Percentiles rank a stretch among this genome's conserved stretches.
These are phyloP conservation scores for Talaromyces albobiverticillius DNA, from an alignment of 2,329 filamentous ascomycete species.

Conservation along the genomic window DNA sequence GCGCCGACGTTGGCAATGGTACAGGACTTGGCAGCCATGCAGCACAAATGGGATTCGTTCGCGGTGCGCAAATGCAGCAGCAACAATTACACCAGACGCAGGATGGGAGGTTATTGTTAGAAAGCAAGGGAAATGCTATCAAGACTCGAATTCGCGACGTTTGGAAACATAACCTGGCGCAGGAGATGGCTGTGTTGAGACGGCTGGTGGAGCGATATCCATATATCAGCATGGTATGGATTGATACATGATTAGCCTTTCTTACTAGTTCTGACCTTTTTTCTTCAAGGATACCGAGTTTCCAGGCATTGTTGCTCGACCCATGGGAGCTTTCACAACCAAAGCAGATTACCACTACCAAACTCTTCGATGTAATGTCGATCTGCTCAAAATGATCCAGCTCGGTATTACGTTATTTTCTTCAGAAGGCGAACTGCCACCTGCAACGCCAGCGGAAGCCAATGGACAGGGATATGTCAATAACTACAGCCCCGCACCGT, in stretches of 20 bases:
- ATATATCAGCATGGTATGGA: slow-evolving; percentile 92
- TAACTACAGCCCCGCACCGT: slow-evolving; percentile 64
- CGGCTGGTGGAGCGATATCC: slow-evolving; percentile 85
- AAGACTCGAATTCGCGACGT: slow-evolving; percentile 91
- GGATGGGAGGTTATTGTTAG: slow-evolving; percentile 54
- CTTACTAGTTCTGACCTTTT: slow-evolving; percentile 1
- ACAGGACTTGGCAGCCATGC: slow-evolving; percentile 82
- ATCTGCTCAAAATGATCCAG: slow-evolving; percentile 96
- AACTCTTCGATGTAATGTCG: slow-evolving; percentile 93
- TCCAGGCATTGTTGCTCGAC: slow-evolving; percentile 92
- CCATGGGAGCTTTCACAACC: slow-evolving; percentile 89
- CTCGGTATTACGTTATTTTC: slow-evolving; percentile 93
- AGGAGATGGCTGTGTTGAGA: slow-evolving; percentile 84
- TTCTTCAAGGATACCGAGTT: slow-evolving; percentile 84
- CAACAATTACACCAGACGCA: slow-evolving; percentile 50
- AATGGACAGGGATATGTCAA: slow-evolving; percentile 50
- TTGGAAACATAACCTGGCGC: slow-evolving; percentile 86
- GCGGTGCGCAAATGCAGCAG: slow-evolving; percentile 65
- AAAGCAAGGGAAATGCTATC: slow-evolving; percentile 54
- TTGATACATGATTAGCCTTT: background rate
- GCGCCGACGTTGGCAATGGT: slow-evolving; percentile 55
- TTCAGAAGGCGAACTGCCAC: slow-evolving; percentile 81
- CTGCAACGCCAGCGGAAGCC: slow-evolving; percentile 60
- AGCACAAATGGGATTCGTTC: slow-evolving; percentile 81
- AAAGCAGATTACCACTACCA: slow-evolving; percentile 99